Evolutionary conservation across 2,329 filamentous ascomycete genomes (phyloP).

Genomic region (Microdochium nivale): DNA sequence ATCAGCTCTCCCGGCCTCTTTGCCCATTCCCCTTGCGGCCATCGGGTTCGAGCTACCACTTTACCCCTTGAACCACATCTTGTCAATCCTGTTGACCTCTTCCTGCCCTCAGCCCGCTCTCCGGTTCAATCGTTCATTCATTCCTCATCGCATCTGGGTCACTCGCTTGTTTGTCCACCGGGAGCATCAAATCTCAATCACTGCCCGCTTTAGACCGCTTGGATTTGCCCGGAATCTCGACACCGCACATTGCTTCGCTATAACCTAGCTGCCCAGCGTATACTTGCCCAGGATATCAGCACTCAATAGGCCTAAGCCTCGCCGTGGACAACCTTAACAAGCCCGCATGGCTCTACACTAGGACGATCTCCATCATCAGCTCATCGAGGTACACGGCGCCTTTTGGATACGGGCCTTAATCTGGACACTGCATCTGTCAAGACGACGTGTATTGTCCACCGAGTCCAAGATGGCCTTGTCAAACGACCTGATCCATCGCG

Average conservation of each 20-base stretch:
- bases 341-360: not conserved
- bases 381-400: not conserved
- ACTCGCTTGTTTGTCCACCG: not conserved
- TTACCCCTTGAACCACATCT: not conserved
- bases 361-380: not conserved
- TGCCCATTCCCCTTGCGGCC: not conserved
- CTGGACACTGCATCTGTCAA: not conserved
- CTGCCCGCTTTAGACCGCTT: not conserved
- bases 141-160: not conserved
- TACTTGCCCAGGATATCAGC: not conserved
- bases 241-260: not conserved
- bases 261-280: not conserved
- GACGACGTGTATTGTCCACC: not conserved
- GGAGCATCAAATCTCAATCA: not conserved
- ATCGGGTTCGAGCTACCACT: not conserved
- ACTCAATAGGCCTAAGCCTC: too few relatives aligned
- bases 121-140: not conserved
- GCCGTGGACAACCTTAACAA: not conserved
- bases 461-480: not conserved
- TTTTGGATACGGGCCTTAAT: not conserved
- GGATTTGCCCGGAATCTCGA: not conserved
- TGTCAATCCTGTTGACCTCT: not conserved
- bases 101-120: not conserved
- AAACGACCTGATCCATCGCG: conserved; percentile 17
- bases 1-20: not conserved